These are phyloP conservation scores for Globisporangium alternatum DNA, from an alignment of 352 stramenopile genomes.

Conservation along the genomic window DNA sequence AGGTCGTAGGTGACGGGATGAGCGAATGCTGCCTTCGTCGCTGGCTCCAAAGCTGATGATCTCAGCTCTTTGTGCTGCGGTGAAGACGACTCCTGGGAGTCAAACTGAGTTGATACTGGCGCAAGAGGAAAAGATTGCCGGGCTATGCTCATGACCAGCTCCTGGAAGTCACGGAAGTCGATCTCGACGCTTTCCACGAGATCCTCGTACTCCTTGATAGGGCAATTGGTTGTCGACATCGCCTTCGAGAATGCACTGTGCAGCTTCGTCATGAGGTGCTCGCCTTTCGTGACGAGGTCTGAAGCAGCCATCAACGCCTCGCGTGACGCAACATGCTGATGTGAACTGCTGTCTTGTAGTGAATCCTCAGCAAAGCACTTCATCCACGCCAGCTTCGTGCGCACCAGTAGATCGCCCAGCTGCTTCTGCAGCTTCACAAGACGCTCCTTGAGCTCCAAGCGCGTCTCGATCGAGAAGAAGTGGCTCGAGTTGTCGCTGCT, in stretches of 20 bases:
- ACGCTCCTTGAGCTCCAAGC: conserved; percentile 43
- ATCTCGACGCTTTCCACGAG: conserved; percentile 39
- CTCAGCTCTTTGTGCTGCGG: background rate
- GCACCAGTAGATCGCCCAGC: conserved; percentile 41
- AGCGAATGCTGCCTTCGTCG: background rate
- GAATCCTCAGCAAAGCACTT: conserved; percentile 33
- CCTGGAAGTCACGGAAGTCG: conserved; percentile 37
- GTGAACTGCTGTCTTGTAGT: background rate
- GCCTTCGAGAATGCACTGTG: conserved; percentile 40
- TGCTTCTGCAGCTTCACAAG: conserved; percentile 36
- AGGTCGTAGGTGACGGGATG: conserved; percentile 38
- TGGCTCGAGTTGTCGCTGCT: conserved; percentile 29
- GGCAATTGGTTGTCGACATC: conserved; percentile 21
- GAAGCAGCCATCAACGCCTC: conserved; percentile 11
- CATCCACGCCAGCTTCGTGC: conserved; percentile 63
- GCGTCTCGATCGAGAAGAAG: conserved; percentile 64
- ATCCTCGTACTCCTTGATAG: conserved; percentile 44
- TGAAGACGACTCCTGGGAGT: background rate
- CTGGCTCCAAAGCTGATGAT: background rate
- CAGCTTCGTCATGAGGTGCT: conserved; percentile 37
- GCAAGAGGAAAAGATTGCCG: conserved; percentile 6
- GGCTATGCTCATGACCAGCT: conserved; percentile 30
- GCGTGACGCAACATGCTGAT: background rate
- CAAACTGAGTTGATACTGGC: conserved; percentile 7
- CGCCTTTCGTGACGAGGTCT: conserved; percentile 41